Percentiles rank a stretch among this genome's conserved stretches.
Evolutionary conservation across 768 basidiomycete genomes (phyloP).

Genomic region (Boletus sp.): DNA sequence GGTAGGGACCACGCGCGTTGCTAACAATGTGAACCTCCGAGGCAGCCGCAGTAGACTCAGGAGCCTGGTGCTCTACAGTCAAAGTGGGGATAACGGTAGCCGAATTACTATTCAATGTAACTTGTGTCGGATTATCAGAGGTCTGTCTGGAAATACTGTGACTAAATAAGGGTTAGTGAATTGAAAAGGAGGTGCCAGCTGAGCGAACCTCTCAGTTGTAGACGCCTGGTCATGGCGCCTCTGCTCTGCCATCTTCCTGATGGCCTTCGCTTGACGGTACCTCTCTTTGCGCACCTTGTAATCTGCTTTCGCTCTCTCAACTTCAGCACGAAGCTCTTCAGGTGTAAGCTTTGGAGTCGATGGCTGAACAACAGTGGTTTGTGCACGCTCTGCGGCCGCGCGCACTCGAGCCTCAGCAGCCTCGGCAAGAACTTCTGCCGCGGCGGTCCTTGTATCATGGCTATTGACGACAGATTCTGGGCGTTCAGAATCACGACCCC

Average conservation of each 20-base stretch:
- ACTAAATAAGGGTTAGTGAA: slow-evolving; percentile 3
- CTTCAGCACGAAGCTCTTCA: slow-evolving; percentile 35
- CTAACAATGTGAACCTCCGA: slow-evolving; percentile 51
- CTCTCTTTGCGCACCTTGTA: slow-evolving; percentile 72
- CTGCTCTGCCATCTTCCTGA: slow-evolving; percentile 40
- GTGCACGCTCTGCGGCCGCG: slow-evolving; percentile 1
- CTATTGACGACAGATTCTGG: not conserved
- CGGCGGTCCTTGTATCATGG: slow-evolving; percentile 10
- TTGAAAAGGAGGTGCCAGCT: not conserved
- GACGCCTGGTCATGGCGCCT: slow-evolving; percentile 18
- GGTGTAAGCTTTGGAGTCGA: slow-evolving; percentile 7
- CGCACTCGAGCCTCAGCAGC: slow-evolving; percentile 16
- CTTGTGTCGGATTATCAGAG: slow-evolving; percentile 17
- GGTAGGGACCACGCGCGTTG: slow-evolving; percentile 56
- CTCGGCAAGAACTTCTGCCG: slow-evolving; percentile 15
- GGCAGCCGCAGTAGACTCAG: slow-evolving; percentile 12
- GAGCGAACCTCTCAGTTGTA: slow-evolving; percentile 26
- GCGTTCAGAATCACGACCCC: slow-evolving; percentile 9
- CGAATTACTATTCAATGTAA: not conserved
- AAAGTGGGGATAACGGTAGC: slow-evolving; percentile 3
- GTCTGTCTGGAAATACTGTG: slow-evolving; percentile 27
- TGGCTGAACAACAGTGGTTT: not conserved
- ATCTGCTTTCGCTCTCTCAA: slow-evolving; percentile 61
- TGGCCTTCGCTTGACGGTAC: slow-evolving; percentile 58
- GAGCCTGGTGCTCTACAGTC: slow-evolving; percentile 11